phyloP scores from a whole-genome alignment of 305 asterid genomes.

The Fraxinus xanthoxyloides region DNA sequence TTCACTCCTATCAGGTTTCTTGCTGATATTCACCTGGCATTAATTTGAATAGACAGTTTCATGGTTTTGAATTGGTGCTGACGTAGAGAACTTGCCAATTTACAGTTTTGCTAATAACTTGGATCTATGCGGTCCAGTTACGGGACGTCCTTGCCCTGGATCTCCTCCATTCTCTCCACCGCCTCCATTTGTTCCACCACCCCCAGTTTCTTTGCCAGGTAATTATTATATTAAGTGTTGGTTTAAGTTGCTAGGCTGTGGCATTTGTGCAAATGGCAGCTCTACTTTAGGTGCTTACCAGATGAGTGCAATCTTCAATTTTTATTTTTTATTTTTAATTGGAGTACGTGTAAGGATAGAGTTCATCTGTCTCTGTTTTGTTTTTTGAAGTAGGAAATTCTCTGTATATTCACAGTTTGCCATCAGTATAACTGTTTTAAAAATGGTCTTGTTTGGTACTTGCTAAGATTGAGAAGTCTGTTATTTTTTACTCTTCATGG shows the following conservation, averaged over 20 bases:
- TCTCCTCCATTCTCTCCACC: conserved; percentile 99
- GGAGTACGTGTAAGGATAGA: not conserved
- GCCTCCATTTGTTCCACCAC: conserved; percentile 89
- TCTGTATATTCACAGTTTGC: not conserved
- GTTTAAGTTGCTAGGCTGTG: not conserved
- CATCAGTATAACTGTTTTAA: not conserved
- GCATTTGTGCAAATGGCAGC: not conserved
- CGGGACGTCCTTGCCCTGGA: conserved; percentile 97
- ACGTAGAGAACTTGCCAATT: conserved; percentile 24
- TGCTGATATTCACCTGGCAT: conserved; percentile 9
- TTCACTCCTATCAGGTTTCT: conserved; percentile 93
- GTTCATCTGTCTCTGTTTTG: not conserved
- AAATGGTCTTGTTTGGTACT: not conserved
- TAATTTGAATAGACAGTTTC: conserved; percentile 10
- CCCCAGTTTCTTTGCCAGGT: conserved; percentile 85
- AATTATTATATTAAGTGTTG: not conserved
- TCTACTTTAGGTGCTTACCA: not conserved
- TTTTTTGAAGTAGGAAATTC: not conserved
- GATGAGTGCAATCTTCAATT: not conserved
- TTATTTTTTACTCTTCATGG: not conserved
- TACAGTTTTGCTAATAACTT: conserved; percentile 91
- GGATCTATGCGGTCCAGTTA: conserved; percentile 92
- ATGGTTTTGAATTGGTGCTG: conserved; percentile 20
- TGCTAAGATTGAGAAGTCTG: not conserved
- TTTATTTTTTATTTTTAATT: too few species aligned